A percentile compares a stretch with the other conserved stretches of the same genome.
These are phyloP conservation scores for Persicaria tinctoria DNA, from an alignment of 148 eudicot genomes.

Conservation along the genomic window DNA sequence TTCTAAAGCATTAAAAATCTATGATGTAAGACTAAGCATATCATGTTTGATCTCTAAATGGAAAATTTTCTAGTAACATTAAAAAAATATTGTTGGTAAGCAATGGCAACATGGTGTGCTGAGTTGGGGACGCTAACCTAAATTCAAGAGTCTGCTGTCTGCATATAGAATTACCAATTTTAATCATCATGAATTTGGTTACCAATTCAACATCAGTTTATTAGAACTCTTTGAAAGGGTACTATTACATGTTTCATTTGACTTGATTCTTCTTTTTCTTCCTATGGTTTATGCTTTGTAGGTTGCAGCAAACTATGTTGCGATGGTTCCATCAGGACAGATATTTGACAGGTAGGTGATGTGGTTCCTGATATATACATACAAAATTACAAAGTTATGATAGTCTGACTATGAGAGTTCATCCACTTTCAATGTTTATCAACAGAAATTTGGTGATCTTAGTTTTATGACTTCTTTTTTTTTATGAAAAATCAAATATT, in stretches of 20 bases:
- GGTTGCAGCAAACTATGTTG: constrained; percentile 99
- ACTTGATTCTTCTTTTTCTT: not conserved
- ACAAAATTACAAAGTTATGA: not conserved
- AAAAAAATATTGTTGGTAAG: no score
- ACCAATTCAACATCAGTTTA: not conserved
- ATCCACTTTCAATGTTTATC: no score
- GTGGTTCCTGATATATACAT: not conserved
- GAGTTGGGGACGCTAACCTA: no score
- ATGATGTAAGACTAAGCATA: not conserved
- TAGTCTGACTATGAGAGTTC: no score
- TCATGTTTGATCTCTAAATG: not conserved
- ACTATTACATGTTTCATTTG: constrained; percentile 6
- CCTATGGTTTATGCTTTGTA: constrained; percentile 17
- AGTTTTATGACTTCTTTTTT: not conserved
- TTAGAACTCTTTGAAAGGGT: not conserved
- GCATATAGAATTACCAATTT: not conserved
- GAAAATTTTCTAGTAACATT: not conserved
- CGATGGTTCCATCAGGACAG: constrained; percentile 98
- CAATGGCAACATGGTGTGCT: no score
- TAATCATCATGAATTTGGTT: not conserved
- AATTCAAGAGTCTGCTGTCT: not conserved
- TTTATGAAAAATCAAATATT: no score
- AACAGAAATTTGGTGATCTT: not conserved
- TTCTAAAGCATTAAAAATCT: not conserved
- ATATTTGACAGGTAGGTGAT: constrained; percentile 77